Evolutionary conservation across 768 basidiomycete species (phyloP), one percentile per base, ranked within the genome.

Genomic region (Panaeolus papilionaceus): DNA sequence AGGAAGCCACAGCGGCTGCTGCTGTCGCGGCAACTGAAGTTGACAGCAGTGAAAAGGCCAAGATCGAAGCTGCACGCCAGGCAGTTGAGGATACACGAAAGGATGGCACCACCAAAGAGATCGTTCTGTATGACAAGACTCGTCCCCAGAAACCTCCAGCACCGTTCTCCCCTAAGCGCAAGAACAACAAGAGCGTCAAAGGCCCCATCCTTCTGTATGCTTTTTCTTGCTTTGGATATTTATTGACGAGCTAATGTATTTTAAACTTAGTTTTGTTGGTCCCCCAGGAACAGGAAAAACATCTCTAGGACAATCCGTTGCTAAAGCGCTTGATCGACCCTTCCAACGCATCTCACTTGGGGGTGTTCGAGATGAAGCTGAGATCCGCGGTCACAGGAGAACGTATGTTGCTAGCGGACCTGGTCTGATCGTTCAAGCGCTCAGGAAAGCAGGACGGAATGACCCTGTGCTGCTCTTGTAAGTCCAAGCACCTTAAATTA

Each of bases 211-310:
- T 94, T n/a, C 70, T 91, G 88, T 88, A 75, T 67, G 83, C 73
- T 23, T 63, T 64, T 42, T 65, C 37, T 3, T 37, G n/a, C 61
- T 3, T 23, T 11, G 68, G 20, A 26, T 26, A 47, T 9, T 14
- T 33, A 12, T 28, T 51, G 54, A 20, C 33, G 28, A 10, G 66
- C 38, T 44, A 64, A 63, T 71, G 68, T 23, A 66, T 66, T 65
- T 63, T 20, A 68, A 69, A 8, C 72, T 0, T 58, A 90, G 92
- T 71, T 92, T 96, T 65, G 92, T 94, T 39, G 96, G 95, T 10
- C 95, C 96, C 10, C 95, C 96, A 0, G 95, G 95, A 2, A 92
- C 90, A 0, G 95, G 94, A 39, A 96, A 97, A 79, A 98, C 95
- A 0, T 95, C 93, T 0, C 88, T 98, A 1, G 96, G 96, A 0